Evolutionary conservation across 202 grass and related monocot species (phyloP), one percentile per base, ranked within the genome.

Genomic region (Schoenoplectus tabernaemontani): DNA sequence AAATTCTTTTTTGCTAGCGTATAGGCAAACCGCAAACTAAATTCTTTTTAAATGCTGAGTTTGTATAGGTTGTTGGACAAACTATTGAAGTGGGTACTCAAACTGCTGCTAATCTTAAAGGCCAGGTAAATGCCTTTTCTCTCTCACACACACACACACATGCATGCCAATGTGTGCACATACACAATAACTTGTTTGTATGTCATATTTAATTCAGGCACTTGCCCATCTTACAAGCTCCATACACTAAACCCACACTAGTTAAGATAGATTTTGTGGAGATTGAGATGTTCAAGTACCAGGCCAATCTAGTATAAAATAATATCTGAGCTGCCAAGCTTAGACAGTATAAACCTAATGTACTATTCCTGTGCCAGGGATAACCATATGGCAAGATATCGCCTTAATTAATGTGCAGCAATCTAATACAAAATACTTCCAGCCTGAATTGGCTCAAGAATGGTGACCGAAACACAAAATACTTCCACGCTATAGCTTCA

Each of bases 81-180:
- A 99, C 96, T 85, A 73, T 99, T 73, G 96, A 99, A 84, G 90
- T 99, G n/a, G 96, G 96, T 64, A 81, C 91, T 88, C 91, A 99
- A 86, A 99, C 91, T 86, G 96, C 96, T 82, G 83, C 83, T 65
- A 84, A 83, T 85, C 83, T 99, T 57, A 85, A 91, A 41, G 88
- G 91, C 36, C 96, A 99, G 87, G 96, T 96, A n/a, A 93, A 91
- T 88, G 43, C 63, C 36, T 10, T 75, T 8, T 80, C 3, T 37
- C 56, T 80, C 16, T 80, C 41, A 47, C 28, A 50, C 3, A 26
- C 11, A 24, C 47, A 51, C 47, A 51, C 47, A 38, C 37, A 38
- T n/a, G n/a, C n/a, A n/a, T n/a, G n/a, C n/a, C n/a, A n/a, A n/a
- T n/a, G n/a, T n/a, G n/a, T n/a, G n/a, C n/a, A n/a, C n/a, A n/a